Conservation (phyloP, 2,329 filamentous ascomycete species). For the Apiospora malaysiana region DNA sequence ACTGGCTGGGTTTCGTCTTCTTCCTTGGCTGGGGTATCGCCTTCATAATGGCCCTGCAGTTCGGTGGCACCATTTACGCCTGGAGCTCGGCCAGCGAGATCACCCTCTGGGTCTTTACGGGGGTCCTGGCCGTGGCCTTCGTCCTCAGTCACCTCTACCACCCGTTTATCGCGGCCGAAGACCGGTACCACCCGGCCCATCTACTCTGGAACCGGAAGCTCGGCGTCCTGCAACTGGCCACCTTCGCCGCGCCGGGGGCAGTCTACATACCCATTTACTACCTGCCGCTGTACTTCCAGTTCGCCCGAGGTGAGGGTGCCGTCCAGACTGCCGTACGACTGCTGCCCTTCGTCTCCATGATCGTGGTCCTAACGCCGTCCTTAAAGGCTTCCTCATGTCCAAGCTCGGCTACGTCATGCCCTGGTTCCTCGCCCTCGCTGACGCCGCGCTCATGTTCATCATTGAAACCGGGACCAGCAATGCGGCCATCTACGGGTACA, state of each 20-base stretch:
- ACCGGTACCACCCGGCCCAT: conserved; percentile 53
- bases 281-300: conserved; percentile 60
- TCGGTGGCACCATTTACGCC: conserved; percentile 54
- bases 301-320: conserved; percentile 30
- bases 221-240: conserved; percentile 26
- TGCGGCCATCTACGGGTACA: not conserved
- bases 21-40: conserved; percentile 46
- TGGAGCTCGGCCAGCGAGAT: conserved; percentile 54
- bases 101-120: conserved; percentile 50
- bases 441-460: conserved; percentile 38
- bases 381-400: conserved; percentile 37
- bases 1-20: conserved; percentile 51
- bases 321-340: conserved; percentile 30
- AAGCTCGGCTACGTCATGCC: conserved; percentile 38
- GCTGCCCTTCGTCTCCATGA: not conserved
- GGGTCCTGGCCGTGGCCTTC: conserved; percentile 50
- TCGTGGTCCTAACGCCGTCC: conserved; percentile 37
- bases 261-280: conserved; percentile 49
- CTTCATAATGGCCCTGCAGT: conserved; percentile 55
- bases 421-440: conserved; percentile 42
- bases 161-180: conserved; percentile 46
- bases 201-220: conserved; percentile 42
- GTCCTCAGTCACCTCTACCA: conserved; percentile 49
- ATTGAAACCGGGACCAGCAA: not conserved
- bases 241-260: conserved; percentile 28